Conservation (phyloP, 1,139 yeast species). For the Kodamaea plutei region DNA sequence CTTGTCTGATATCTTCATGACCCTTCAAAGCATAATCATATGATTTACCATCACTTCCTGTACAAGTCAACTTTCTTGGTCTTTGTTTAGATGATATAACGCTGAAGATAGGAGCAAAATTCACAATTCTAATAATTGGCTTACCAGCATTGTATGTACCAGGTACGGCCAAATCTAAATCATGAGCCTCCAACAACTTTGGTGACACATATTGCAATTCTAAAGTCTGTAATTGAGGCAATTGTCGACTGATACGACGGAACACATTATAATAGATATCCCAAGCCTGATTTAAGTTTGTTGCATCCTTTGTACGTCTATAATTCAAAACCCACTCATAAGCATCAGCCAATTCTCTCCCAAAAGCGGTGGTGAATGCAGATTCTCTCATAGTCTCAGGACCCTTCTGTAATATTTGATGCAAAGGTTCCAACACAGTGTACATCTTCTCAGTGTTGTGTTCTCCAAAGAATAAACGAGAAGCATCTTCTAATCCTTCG, state of each 20-base stretch:
- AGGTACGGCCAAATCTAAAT: constrained; percentile 86
- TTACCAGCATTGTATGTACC: constrained; percentile 89
- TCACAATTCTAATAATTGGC: constrained; percentile 65
- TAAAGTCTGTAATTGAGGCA: constrained; percentile 80
- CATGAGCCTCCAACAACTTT: constrained; percentile 69
- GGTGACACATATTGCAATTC: constrained; percentile 95
- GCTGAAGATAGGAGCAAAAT: constrained; percentile 76
- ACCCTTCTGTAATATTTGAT: constrained; percentile 75
- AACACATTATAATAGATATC: constrained; percentile 92
- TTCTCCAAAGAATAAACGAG: constrained; percentile 89
- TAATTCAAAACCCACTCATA: constrained; percentile 89
- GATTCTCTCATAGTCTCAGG: constrained; percentile 93
- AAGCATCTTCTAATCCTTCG: constrained; percentile 96
- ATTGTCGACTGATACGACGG: constrained; percentile 82
- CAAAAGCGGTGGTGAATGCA: constrained; percentile 90
- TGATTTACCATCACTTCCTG: constrained; percentile 89
- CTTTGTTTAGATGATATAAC: constrained; percentile 97
- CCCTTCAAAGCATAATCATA: constrained; percentile 84
- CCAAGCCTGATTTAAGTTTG: constrained; percentile 96
- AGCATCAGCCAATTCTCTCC: constrained; percentile 89
- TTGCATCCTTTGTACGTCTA: constrained; percentile 77
- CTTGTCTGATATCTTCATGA: constrained; percentile 97
- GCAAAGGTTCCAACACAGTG: constrained; percentile 84
- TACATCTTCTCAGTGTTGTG: constrained; percentile 94
- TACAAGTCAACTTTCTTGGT: constrained; percentile 76